Conservation (phyloP, 768 basidiomycete genomes). For the Xerocomus potaroensis region DNA sequence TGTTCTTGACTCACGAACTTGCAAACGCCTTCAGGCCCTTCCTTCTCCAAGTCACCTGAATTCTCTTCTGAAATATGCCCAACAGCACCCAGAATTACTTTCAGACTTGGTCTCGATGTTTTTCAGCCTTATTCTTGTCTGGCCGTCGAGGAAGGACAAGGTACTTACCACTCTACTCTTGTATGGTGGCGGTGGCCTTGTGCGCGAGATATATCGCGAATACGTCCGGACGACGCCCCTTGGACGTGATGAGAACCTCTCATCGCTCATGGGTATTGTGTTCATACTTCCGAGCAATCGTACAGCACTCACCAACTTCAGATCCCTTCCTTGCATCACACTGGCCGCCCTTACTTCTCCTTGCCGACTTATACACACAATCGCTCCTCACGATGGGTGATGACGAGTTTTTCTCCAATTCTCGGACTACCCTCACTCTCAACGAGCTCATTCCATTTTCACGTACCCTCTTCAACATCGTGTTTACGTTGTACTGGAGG, state of each 20-base stretch:
- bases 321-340: constrained; percentile 42
- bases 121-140: constrained; percentile 52
- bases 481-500: constrained; percentile 72
- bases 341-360: constrained; percentile 73
- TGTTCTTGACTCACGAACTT: constrained; percentile 53
- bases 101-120: constrained; percentile 54
- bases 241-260: constrained; percentile 49
- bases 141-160: constrained; percentile 53
- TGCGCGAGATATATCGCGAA: constrained; percentile 71
- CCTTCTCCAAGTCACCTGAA: constrained; percentile 49
- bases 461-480: constrained; percentile 76
- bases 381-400: constrained; percentile 89
- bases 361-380: constrained; percentile 79
- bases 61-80: constrained; percentile 45
- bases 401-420: constrained; percentile 84
- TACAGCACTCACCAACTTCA: constrained; percentile 18
- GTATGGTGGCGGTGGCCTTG: constrained; percentile 55
- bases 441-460: constrained; percentile 80
- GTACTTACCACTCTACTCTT: constrained; percentile 52
- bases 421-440: constrained; percentile 72
- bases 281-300: background rate
- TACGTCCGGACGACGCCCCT: constrained; percentile 59
- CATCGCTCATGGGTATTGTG: constrained; percentile 39
- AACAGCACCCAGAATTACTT: constrained; percentile 37
- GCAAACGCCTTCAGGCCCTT: constrained; percentile 59